Evolutionary conservation across 106 monocot species (phyloP), one percentile per base, ranked within the genome.

Genomic region (Posidonia australis): DNA sequence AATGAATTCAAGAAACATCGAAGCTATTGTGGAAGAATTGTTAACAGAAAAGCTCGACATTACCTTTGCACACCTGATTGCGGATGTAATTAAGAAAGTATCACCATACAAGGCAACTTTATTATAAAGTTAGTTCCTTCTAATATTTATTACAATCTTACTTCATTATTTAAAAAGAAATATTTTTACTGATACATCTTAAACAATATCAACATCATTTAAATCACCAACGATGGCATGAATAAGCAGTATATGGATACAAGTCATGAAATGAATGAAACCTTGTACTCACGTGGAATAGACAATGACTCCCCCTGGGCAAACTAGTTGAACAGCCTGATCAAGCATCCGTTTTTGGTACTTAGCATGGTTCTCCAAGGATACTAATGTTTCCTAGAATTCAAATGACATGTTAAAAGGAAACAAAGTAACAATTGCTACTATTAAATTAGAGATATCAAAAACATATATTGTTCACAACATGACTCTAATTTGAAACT

Each of bases 331-430:
- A 75, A 90, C 72, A 61, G 96, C 96, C 65, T 86, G 96, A 60
- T 90, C 90, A 77, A 96, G 77, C 84, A 96, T 84, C 51, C 41
- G 90, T 68, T 80, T 80, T 68, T 96, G 96, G 65, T 96, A 96
- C 24, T 53, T 90, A 1, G 72, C 86, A 79, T 96, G 82, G 65
- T 65, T 68, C 70, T 52, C 70, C 74, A 96, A 61, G 55, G 96
- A 84, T 24, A 87, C 78, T 17, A 96, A 43, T 30, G 96, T 90
- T 70, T 79, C 96, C 96, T 96, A 60, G n/a, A 36, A 53, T 48
- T 54, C 54, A 5, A 64, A 71, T 29, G 29, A 28, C 58, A 59
- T 59, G 16, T 17, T 16, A 29, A 59, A 54, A 25, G 22, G 14
- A 14, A 57, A 24, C 10, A 21, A 21, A 57, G 27, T 2, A 13